Evolutionary conservation across 176 grass and related monocot species (phyloP).

Genomic region (Zea mays): DNA sequence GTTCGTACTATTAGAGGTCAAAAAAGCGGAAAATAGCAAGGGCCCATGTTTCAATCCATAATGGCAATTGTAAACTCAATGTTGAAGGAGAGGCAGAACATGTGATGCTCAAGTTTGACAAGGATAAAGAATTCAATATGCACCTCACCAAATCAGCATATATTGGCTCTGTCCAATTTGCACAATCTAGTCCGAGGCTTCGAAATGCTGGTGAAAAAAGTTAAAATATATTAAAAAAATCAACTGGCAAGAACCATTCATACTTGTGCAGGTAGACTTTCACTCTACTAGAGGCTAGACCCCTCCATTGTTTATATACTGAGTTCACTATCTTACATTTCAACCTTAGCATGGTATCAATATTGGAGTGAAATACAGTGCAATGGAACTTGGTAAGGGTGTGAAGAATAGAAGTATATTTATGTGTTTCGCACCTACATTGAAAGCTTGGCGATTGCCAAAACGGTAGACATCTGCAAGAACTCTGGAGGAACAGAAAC

Average conservation of each 20-base stretch:
- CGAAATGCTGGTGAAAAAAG: slow-evolving; percentile 66
- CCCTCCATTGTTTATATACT: neutral
- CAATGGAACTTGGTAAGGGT: slow-evolving; percentile 16
- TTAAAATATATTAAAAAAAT: slow-evolving; percentile 1
- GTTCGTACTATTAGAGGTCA: neutral
- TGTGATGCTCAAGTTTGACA: slow-evolving; percentile 3
- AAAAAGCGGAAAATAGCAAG: neutral
- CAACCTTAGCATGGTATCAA: neutral
- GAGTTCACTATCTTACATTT: slow-evolving; percentile 12
- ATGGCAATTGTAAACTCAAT: slow-evolving; percentile 26
- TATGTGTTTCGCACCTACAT: slow-evolving; percentile 73
- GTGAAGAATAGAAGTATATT: slow-evolving; percentile 26
- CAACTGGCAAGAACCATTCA: slow-evolving; percentile 8
- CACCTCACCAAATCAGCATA: slow-evolving; percentile 84
- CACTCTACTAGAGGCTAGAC: neutral
- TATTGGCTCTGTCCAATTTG: slow-evolving; percentile 92
- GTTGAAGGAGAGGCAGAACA: neutral
- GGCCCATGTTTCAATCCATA: neutral
- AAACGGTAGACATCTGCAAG: slow-evolving; percentile 81
- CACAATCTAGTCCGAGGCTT: slow-evolving; percentile 90
- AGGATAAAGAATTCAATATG: slow-evolving; percentile 28
- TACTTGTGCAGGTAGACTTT: neutral
- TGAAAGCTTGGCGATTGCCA: slow-evolving; percentile 78
- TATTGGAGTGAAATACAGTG: slow-evolving; percentile 9
- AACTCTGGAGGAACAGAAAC: slow-evolving; percentile 59